Base-by-base conservation (phyloP, 2,329 filamentous ascomycete species). In the Volutella citrinella region DNA sequence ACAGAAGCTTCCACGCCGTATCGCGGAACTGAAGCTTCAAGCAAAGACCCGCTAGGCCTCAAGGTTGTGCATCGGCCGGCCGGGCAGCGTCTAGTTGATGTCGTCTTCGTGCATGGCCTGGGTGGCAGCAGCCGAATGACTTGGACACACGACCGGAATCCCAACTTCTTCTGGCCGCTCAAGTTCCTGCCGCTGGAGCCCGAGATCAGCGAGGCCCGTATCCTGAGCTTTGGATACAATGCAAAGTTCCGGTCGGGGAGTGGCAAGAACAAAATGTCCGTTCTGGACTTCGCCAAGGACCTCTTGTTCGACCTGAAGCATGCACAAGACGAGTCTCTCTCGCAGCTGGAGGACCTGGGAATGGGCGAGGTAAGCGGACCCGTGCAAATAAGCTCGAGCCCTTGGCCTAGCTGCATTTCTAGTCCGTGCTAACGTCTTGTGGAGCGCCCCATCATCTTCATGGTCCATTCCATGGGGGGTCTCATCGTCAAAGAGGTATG, bases 401-500 rank as follows among this genome's bases (percentile, higher is more conserved):
- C n/a, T n/a, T n/a, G n/a, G n/a, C n/a, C n/a, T n/a, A n/a, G n/a
- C n/a, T n/a, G n/a, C n/a, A n/a, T n/a, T n/a, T n/a, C n/a, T n/a
- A n/a, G n/a, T n/a, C n/a, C n/a, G n/a, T n/a, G n/a, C n/a, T n/a
- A n/a, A n/a, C n/a, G n/a, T n/a, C n/a, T n/a, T n/a, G n/a, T n/a
- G n/a, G n/a, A n/a, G n/a, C n/a, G n/a, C n/a, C 57, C 57, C 2
- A 57, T 70, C 10, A 57, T 70, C 4, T 52, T 71, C 8, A 55
- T 70, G 7, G 63, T 49, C 3, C 68, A 72, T 40, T 64, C 58
- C 15, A 68, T 71, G 66, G 67, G 68, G 1, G 67, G 66, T 10
- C 52, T 52, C 25, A 57, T 65, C 11, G 48, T 39, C 13, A 45
- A 45, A 21, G 24, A 45, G 29, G 40, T 43, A 9, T 1, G 32